These are phyloP conservation scores for Vinca minor DNA, from an alignment of 257 asterid species.

Conservation along the genomic window DNA sequence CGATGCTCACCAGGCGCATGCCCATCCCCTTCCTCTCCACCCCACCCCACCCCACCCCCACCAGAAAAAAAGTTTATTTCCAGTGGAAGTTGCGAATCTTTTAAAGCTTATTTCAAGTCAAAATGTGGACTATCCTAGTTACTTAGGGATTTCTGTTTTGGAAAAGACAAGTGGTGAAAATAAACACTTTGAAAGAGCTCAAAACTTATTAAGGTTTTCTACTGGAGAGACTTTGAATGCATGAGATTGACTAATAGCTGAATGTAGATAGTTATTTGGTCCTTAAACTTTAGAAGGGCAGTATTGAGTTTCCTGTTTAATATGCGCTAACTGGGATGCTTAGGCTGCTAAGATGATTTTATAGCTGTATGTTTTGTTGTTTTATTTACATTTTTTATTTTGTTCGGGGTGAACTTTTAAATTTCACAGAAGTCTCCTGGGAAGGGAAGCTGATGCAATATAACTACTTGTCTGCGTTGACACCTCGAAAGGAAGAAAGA, in stretches of 20 bases:
- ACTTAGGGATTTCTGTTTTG: neutral
- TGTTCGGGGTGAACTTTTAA: neutral
- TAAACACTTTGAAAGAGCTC: neutral
- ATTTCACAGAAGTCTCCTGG: neutral
- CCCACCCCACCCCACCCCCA: too few species aligned
- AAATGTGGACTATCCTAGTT: neutral
- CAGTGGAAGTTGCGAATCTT: neutral
- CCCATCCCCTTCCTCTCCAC: too few species aligned
- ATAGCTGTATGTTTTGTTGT: neutral
- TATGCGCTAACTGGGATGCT: neutral
- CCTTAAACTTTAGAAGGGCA: neutral
- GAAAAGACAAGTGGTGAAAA: neutral
- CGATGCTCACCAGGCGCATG: too few species aligned
- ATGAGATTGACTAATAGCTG: neutral
- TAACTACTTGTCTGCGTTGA: neutral
- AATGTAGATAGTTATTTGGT: neutral
- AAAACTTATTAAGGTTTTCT: neutral
- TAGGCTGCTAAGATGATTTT: neutral
- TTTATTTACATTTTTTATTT: too few species aligned
- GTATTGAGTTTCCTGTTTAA: neutral
- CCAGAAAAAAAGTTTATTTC: too few species aligned
- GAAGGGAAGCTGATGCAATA: neutral
- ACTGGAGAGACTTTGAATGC: neutral
- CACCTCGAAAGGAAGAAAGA: neutral
- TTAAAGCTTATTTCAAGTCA: neutral